Evolutionary conservation across 139 green algal genomes (phyloP).

Genomic region (Axilococcus clingmanii): DNA sequence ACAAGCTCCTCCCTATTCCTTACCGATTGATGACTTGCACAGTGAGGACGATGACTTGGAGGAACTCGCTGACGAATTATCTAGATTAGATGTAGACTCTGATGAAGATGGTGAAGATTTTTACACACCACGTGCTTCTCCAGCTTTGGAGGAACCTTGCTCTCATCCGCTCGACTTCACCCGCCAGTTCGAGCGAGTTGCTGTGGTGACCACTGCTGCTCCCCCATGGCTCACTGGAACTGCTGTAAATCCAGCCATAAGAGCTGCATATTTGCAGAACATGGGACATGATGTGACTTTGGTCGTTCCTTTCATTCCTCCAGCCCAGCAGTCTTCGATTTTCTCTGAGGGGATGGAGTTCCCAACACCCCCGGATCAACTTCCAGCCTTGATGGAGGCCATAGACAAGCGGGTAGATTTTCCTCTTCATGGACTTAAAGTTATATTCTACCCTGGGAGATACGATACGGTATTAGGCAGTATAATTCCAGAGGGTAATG

Average conservation of each 20-base stretch:
- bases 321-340: constrained; percentile 34
- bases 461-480: constrained; percentile 43
- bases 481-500: constrained; percentile 52
- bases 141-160: too few species aligned
- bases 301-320: constrained; percentile 46
- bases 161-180: constrained; percentile 11
- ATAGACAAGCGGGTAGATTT: constrained; percentile 24
- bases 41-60: too few species aligned
- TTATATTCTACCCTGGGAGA: constrained; percentile 20
- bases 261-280: constrained; percentile 46
- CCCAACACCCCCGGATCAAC: constrained; percentile 25
- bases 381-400: not conserved
- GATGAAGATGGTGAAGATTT: too few species aligned
- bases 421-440: not conserved
- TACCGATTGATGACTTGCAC: too few species aligned
- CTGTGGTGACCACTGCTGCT: constrained; percentile 50
- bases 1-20: too few species aligned
- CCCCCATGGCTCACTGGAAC: constrained; percentile 70
- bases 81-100: too few species aligned
- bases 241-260: constrained; percentile 53
- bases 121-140: too few species aligned
- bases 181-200: not conserved
- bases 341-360: constrained; percentile 40
- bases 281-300: constrained; percentile 42
- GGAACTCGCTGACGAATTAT: too few species aligned